These are phyloP conservation scores for Wickerhamiella cacticola DNA, from an alignment of 805 yeast genomes.

Conservation along the genomic window DNA sequence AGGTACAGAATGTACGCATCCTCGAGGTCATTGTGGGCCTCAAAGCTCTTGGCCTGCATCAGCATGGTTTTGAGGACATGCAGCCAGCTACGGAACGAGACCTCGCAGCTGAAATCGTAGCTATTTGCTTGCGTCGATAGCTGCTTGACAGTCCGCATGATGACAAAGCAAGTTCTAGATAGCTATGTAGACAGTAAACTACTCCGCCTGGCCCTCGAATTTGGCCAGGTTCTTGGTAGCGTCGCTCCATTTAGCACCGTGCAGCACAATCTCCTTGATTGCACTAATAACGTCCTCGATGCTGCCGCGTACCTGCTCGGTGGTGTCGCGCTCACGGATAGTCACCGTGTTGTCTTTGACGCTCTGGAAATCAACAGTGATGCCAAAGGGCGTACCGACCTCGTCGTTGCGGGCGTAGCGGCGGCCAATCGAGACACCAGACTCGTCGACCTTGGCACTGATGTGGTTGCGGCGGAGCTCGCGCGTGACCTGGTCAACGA, in stretches of 20 bases:
- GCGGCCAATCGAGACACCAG: slow-evolving; percentile 94
- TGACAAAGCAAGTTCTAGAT: neutral
- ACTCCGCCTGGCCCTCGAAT: slow-evolving; percentile 62
- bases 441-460: slow-evolving; percentile 92
- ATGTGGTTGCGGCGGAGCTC: slow-evolving; percentile 67
- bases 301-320: slow-evolving; percentile 91
- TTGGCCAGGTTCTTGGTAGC: slow-evolving; percentile 63
- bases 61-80: slow-evolving; percentile 39
- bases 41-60: slow-evolving; percentile 35
- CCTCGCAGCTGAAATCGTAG: slow-evolving; percentile 41
- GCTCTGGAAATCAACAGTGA: slow-evolving; percentile 92
- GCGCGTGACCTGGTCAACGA: slow-evolving; percentile 55
- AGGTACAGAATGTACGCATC: slow-evolving; percentile 46
- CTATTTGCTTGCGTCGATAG: slow-evolving; percentile 39
- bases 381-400: slow-evolving; percentile 97
- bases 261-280: slow-evolving; percentile 61
- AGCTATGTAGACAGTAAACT: too few relatives aligned
- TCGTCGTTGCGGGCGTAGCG: slow-evolving; percentile 98
- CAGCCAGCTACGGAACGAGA: slow-evolving; percentile 45
- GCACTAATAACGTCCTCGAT: slow-evolving; percentile 58
- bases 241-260: slow-evolving; percentile 69
- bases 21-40: slow-evolving; percentile 33
- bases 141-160: slow-evolving; percentile 21
- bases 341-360: slow-evolving; percentile 80
- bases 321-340: slow-evolving; percentile 92